Base-by-base conservation (phyloP, 2,329 filamentous ascomycete species). In the Ophiobolus disseminans region DNA sequence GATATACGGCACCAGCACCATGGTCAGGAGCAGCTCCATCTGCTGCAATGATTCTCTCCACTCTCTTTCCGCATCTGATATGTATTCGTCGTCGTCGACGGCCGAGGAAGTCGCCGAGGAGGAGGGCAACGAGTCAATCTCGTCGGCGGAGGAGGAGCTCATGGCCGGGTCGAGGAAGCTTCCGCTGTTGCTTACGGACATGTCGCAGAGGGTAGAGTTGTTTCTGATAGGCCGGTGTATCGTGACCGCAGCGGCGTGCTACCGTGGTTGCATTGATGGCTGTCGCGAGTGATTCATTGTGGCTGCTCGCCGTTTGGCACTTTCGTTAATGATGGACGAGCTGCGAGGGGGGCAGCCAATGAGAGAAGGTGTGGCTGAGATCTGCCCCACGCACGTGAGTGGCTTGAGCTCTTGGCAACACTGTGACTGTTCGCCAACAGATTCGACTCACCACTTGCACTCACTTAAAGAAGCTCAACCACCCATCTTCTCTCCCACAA, bases 11-110 rank as follows among this genome's bases (percentile, higher is more conserved):
- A 99, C 88, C 62, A 97, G 75, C 39, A 97, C 89, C 91, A 99
- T 96, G 16, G 90, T 96, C 70, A 97, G 76, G 60, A 99, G 80
- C 58, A 97, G 80, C 77, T 99, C 91, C 51, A 99, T 77, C 76
- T 99, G 94, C 74, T 97, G 90, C 55, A 99, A 78, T 65, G 90
- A 96, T 66, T 92, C 90, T 65, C 93, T 88, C 94, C 94, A 99
- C 76, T 99, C 93, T 53, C 84, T 84, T 74, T 99, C 93, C 8
- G 94, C 94, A 70, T 97, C 93, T 30, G 89, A 91, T 51, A 88
- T 80, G 26, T 72, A 70, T 51, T 81, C 79, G 40, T 88, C 84
- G 26, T 87, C 85, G 43, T 77, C 77, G 51, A 75, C n/a, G n/a
- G n/a, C 72, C 3, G 78, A 77, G 22, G 78, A 80, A 39, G 71